A percentile compares a stretch with the other conserved stretches of the same genome.
Conservation (phyloP, 805 yeast species). For the Schizosaccharomyces cryophilus region DNA sequence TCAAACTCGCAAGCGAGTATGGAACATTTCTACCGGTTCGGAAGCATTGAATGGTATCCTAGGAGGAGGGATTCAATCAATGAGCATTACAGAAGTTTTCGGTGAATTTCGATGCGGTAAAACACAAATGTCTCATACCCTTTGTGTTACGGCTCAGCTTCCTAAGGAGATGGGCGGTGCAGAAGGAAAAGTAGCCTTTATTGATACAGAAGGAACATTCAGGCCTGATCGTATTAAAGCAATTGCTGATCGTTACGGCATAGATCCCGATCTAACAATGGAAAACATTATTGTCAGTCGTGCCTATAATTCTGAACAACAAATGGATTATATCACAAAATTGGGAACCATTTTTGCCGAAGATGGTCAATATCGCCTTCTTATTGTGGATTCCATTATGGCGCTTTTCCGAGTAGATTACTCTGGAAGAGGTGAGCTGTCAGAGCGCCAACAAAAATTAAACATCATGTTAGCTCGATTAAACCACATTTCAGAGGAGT, state of each 20-base stretch:
- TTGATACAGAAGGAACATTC: slow-evolving; percentile 64
- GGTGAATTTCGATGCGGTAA: slow-evolving; percentile 67
- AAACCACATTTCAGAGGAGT: slow-evolving; percentile 47
- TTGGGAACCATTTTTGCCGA: slow-evolving; percentile 43
- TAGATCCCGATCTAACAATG: slow-evolving; percentile 38
- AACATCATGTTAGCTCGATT: slow-evolving; percentile 30
- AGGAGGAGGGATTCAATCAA: slow-evolving; percentile 52
- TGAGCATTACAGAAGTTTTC: slow-evolving; percentile 54
- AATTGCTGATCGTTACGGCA: slow-evolving; percentile 43
- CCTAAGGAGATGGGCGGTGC: slow-evolving; percentile 43
- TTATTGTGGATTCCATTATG: slow-evolving; percentile 53
- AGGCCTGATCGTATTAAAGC: slow-evolving; percentile 43
- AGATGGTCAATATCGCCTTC: slow-evolving; percentile 27
- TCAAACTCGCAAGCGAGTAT: slow-evolving; percentile 36
- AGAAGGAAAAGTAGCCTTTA: slow-evolving; percentile 56
- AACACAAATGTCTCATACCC: slow-evolving; percentile 58
- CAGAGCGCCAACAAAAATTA: slow-evolving; percentile 48
- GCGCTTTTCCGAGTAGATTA: slow-evolving; percentile 59
- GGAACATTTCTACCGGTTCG: slow-evolving; percentile 45
- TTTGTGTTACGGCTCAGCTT: slow-evolving; percentile 52
- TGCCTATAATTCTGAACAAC: slow-evolving; percentile 59
- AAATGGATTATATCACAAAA: slow-evolving; percentile 43
- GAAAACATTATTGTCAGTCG: slow-evolving; percentile 55
- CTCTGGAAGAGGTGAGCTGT: slow-evolving; percentile 53
- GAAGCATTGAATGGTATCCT: slow-evolving; percentile 40